phyloP scores from a whole-genome alignment of 1,284 basidiomycete species.

The Microbotryum lychnidis-dioicae region DNA sequence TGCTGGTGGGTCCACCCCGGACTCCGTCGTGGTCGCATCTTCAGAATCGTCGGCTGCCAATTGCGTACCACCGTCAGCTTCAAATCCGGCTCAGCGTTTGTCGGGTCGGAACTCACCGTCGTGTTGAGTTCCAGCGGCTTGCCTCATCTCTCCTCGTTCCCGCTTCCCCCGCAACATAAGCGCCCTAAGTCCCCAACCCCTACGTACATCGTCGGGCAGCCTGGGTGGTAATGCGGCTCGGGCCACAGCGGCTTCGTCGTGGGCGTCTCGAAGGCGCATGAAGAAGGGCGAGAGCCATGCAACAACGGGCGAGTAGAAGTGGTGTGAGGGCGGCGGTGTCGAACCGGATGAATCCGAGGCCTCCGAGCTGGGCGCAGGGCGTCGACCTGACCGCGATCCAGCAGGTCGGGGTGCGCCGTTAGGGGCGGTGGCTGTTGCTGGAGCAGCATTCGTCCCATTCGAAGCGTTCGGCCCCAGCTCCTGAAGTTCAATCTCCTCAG shows the following conservation, averaged over 20 bases:
- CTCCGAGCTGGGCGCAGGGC: not conserved
- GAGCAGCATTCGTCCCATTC: no score
- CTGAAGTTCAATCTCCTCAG: conserved; percentile 20
- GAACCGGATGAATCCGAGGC: not conserved
- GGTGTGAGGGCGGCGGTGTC: conserved; percentile 4
- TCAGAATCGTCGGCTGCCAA: not conserved
- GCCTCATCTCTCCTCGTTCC: conserved; percentile 23
- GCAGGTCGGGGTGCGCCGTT: not conserved
- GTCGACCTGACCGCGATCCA: not conserved
- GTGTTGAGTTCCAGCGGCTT: not conserved
- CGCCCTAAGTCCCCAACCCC: conserved; percentile 27
- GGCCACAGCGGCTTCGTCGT: conserved; percentile 29
- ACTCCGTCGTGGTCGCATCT: conserved; percentile 1
- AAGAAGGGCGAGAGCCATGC: conserved; percentile 20
- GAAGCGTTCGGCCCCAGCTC: conserved; percentile 5
- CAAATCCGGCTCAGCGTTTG: not conserved
- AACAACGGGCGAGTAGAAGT: conserved; percentile 17
- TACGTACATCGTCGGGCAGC: conserved; percentile 24
- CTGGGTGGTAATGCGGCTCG: conserved; percentile 24
- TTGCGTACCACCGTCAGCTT: not conserved
- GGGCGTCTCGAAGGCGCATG: conserved; percentile 21
- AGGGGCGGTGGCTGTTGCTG: not conserved
- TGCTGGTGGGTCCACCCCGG: not conserved
- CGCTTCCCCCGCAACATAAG: conserved; percentile 24
- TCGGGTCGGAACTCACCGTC: not conserved